Percentiles rank a stretch among this genome's conserved stretches.
Conservation (phyloP, 2,329 filamentous ascomycete species). For the Microcera coccophila region DNA sequence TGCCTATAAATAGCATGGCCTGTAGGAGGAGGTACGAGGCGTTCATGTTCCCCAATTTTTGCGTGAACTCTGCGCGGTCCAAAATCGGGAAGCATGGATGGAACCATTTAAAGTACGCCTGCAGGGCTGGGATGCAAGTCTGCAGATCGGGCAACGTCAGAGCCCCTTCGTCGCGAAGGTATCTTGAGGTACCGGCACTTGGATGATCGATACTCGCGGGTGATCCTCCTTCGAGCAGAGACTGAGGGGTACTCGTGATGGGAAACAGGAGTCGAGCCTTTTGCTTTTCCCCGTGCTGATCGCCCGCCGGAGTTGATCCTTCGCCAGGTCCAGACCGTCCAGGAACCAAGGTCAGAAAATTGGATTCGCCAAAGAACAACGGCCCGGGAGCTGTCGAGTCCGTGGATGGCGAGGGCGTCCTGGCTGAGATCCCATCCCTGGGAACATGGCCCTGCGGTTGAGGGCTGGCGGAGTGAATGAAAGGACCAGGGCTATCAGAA, state of each 20-base stretch:
- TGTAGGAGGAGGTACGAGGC: constrained; percentile 50
- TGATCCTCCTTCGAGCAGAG: constrained; percentile 11
- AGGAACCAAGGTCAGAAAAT: constrained; percentile 36
- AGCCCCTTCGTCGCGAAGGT: constrained; percentile 42
- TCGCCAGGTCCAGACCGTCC: constrained; percentile 12
- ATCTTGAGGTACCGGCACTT: constrained; percentile 45
- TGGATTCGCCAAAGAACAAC: constrained; percentile 39
- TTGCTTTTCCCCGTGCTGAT: constrained; percentile 7
- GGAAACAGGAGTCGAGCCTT: constrained; percentile 30
- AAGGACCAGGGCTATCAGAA: too few species aligned
- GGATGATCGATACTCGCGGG: constrained; percentile 33
- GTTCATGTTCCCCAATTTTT: constrained; percentile 35
- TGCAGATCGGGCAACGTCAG: constrained; percentile 44
- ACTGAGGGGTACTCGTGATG: constrained; percentile 26
- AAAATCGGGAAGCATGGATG: constrained; percentile 55
- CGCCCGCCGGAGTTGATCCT: constrained; percentile 1
- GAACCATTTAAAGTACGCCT: constrained; percentile 54
- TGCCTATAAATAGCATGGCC: constrained; percentile 52
- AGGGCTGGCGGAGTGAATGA: too few species aligned
- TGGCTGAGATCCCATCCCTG: constrained; percentile 7
- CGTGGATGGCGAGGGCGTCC: constrained; percentile 16
- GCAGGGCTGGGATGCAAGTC: constrained; percentile 41
- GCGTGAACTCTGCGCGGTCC: constrained; percentile 42
- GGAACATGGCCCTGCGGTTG: background rate
- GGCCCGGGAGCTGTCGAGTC: constrained; percentile 22